Conservation (phyloP, 441 rosid species). For the Hura crepitans region DNA sequence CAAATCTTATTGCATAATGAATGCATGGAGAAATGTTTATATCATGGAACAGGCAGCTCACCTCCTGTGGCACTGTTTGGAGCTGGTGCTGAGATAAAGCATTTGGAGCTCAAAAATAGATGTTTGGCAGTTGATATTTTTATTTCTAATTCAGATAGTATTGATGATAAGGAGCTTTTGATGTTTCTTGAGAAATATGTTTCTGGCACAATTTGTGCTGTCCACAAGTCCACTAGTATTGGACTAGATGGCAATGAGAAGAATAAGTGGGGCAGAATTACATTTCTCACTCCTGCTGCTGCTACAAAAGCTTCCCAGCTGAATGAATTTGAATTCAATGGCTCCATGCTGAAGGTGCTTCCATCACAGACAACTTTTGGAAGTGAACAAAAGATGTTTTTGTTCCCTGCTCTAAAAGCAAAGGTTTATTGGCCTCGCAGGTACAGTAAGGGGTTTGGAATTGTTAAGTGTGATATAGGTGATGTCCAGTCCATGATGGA, state of each 20-base stretch:
- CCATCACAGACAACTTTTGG: constrained; percentile 13
- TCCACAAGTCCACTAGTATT: constrained; percentile 40
- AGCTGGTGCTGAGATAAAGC: constrained; percentile 87
- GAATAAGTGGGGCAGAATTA: constrained; percentile 28
- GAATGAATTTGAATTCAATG: constrained; percentile 13
- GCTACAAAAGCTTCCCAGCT: constrained; percentile 22
- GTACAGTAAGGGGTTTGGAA: constrained; percentile 27
- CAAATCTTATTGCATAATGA: constrained; percentile 57
- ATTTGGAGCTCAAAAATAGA: constrained; percentile 75
- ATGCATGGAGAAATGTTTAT: constrained; percentile 65
- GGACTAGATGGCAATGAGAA: constrained; percentile 34
- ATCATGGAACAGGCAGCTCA: constrained; percentile 44
- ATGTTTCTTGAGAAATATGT: constrained; percentile 54
- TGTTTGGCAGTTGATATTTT: constrained; percentile 62
- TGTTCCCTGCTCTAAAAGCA: constrained; percentile 26
- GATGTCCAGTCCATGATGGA: too few relatives aligned
- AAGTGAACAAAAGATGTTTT: constrained; percentile 12
- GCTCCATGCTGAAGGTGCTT: constrained; percentile 20
- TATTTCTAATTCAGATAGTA: constrained; percentile 38
- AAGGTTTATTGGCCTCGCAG: constrained; percentile 30
- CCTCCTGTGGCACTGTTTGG: constrained; percentile 73
- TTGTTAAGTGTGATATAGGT: constrained; percentile 22
- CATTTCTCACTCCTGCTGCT: constrained; percentile 28
- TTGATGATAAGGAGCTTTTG: constrained; percentile 69
- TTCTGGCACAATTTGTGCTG: constrained; percentile 52